Evolutionary conservation across 768 basidiomycete species (phyloP), one percentile per base, ranked within the genome.

Genomic region (Amanita inopinata): DNA sequence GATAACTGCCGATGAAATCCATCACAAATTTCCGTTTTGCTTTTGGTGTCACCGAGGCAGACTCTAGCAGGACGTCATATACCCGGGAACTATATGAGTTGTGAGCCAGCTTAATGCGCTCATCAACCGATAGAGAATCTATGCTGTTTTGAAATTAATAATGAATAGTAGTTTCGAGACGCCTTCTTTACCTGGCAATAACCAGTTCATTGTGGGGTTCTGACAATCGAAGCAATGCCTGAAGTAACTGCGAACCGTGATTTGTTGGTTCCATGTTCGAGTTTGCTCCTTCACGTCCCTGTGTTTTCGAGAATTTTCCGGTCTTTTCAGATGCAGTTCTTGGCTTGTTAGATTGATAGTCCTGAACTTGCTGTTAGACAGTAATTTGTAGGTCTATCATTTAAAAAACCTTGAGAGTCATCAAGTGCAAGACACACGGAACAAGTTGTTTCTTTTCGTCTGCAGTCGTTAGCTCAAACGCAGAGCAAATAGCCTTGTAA

Each of bases 241-340:
- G 92, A 2, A 97, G 61, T 9, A 99, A 61, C 12, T 97, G 60
- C 2, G 87, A 84, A 1, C 94, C 94, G 56, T 91, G 89, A 9
- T 83, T 73, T 51, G 77, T 85, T 5, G 82, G 78, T 53, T 80
- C 81, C 31, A 77, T 63, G 43, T 66, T 63, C 52, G 54, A 49
- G 23, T 52, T 41, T 30, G 52, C 52, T 38, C 49, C 53, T 28
- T 49, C 32, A 48, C 34, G 43, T 31, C 44, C 37, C 46, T 49
- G 45, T 43, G 33, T 31, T 41, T 50, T 46, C 49, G 38, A 27
- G 45, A 38, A 19, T 53, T 28, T 37, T 38, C 46, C 40, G 18
- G 39, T 30, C 31, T 25, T 34, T 46, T 27, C 14, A n/a, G n/a
- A n/a, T 14, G 14, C 42, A 48, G 45, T 43, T 37, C 46, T 37